A percentile compares a stretch with the other conserved stretches of the same genome.
phyloP scores from a whole-genome alignment of 2,329 filamentous ascomycete species.

The Tolypocladium tropicale region DNA sequence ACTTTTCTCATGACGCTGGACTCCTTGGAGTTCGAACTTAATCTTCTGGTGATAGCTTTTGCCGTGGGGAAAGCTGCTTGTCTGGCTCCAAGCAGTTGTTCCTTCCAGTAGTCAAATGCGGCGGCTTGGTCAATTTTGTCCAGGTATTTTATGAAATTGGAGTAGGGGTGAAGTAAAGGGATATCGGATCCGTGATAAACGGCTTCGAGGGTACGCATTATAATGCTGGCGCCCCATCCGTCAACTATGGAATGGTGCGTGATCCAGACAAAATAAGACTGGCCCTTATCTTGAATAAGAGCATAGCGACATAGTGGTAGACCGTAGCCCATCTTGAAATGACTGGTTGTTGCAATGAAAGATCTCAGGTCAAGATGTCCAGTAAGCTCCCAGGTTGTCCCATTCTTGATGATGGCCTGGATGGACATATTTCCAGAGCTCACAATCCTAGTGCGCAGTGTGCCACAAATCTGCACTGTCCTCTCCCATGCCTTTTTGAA shows the following conservation, averaged over 20 bases:
- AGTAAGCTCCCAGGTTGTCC: background rate
- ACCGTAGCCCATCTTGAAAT: background rate
- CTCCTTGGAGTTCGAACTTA: no score
- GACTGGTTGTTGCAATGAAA: background rate
- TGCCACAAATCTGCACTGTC: background rate
- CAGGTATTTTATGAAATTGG: background rate
- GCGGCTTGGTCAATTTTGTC: background rate
- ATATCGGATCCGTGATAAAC: background rate
- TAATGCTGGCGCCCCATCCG: conserved; percentile 2
- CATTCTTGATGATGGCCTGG: conserved; percentile 2
- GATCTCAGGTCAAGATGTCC: no score
- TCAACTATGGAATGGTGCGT: conserved; percentile 17
- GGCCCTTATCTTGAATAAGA: background rate
- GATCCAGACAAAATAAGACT: conserved; percentile 11
- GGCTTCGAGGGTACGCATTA: no score
- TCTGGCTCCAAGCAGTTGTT: background rate
- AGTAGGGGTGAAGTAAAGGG: background rate
- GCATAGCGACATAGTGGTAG: background rate
- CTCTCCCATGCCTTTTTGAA: conserved; percentile 19
- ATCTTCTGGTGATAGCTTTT: no score
- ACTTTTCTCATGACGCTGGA: background rate
- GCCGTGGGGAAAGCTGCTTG: background rate
- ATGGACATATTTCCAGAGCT: background rate
- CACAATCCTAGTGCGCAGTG: conserved; percentile 8
- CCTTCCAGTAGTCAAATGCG: background rate